phyloP scores from a whole-genome alignment of 331 rosid species.

The Saraca asoca region DNA sequence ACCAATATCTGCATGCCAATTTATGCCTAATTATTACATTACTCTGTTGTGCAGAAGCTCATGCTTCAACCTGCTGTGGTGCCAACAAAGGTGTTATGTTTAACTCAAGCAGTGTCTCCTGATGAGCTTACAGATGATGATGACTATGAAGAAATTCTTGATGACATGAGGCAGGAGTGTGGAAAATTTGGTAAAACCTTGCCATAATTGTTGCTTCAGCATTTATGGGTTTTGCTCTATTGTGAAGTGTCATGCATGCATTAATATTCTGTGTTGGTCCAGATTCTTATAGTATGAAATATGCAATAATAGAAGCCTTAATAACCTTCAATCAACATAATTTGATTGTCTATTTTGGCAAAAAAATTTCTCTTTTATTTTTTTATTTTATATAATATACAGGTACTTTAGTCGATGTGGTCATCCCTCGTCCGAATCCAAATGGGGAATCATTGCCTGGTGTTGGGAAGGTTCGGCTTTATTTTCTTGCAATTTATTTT shows the following conservation, averaged over 20 bases:
- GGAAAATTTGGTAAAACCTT: constrained; percentile 55
- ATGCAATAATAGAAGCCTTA: constrained; percentile 60
- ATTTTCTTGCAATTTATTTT: background rate
- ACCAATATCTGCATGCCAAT: background rate
- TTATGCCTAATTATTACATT: background rate
- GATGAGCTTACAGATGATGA: constrained; percentile 67
- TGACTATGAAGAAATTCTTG: constrained; percentile 64
- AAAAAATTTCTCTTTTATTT: constrained; percentile 1
- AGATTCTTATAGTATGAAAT: constrained; percentile 59
- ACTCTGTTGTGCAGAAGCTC: constrained; percentile 45
- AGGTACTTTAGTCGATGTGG: constrained; percentile 54
- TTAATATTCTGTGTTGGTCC: constrained; percentile 42
- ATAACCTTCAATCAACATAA: constrained; percentile 46
- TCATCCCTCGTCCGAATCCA: constrained; percentile 61
- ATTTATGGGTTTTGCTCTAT: background rate
- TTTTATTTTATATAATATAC: constrained; percentile 13
- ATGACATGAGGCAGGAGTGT: constrained; percentile 67
- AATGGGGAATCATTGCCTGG: constrained; percentile 50
- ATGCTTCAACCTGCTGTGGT: constrained; percentile 54
- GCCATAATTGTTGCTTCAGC: background rate
- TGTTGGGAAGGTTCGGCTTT: constrained; percentile 52
- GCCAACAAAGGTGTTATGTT: constrained; percentile 62
- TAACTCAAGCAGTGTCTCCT: constrained; percentile 56
- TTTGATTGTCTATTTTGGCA: constrained; percentile 15
- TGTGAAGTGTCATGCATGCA: constrained; percentile 20